Base-by-base conservation (phyloP, 2,329 filamentous ascomycete species). In the Ophiognomonia clavigignenti-juglandacearum region DNA sequence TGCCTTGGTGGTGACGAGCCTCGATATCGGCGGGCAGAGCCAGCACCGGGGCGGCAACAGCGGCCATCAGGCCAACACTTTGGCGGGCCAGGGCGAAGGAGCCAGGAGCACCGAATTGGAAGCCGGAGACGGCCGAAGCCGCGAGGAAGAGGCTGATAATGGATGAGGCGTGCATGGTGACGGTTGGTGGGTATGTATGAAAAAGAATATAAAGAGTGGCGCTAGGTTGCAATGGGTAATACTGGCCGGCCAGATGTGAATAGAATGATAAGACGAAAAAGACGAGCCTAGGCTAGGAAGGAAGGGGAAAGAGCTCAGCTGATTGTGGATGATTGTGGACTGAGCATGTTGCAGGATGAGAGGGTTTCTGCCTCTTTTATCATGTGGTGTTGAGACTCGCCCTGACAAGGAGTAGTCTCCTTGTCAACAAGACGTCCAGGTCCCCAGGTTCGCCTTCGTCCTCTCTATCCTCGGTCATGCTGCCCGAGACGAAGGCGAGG, bases 1-100 rank as follows among this genome's bases (percentile, higher is more conserved):
- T 46, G 34, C 49, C 47, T 40, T 49, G 49, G 37, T 54, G 50
- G 32, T 49, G 50, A 24, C 53, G 48, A 26, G 51, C 37, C 31
- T 53, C 50, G 18, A 56, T 29, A 13, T 40, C 39, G 9, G 49
- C 42, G 18, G 58, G 56, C 16, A 56, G 48, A 14, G 57, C 57
- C 43, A 59, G 39, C 20, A 42, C 46, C 18, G 46, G 49, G 18
- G 38, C 45, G 24, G 43, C 44, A 5, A 45, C 23, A 23, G 40
- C 46, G 9, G 51, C 45, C 11, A 44, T n/a, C 14, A 49, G 39
- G 39, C 45, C 46, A n/a, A 49, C 35, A 39, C 49, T 43, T n/a
- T 43, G 45, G 37, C 49, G 42, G 22, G 45, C 42, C 41, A 51
- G 45, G 16, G 37, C 43, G 23, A 38, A 19, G 26, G 34, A 38